Evolutionary conservation across 1,139 yeast genomes (phyloP).

Genomic region (Hemisphaericaspora xylofermentans): DNA sequence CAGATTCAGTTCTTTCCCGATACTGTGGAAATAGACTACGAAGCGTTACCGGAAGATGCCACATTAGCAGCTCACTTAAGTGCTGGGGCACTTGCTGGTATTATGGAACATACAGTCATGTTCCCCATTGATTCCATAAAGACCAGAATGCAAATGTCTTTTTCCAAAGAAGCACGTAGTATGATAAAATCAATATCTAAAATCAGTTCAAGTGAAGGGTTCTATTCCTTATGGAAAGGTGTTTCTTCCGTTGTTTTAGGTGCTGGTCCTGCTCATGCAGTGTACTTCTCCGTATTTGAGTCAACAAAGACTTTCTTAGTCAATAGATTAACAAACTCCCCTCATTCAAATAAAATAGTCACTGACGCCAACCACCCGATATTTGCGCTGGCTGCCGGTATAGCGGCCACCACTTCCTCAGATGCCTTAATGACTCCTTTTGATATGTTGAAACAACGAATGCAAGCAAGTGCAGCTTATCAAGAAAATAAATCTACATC

Average conservation of each 20-base stretch:
- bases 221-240: conserved; percentile 89
- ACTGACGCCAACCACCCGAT: conserved; percentile 74
- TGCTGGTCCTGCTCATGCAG: conserved; percentile 99
- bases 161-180: conserved; percentile 34
- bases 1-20: conserved; percentile 21
- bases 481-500: conserved; percentile 17
- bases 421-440: conserved; percentile 98
- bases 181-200: conserved; percentile 63
- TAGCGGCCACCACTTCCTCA: conserved; percentile 89
- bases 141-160: conserved; percentile 89
- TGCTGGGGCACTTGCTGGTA: conserved; percentile 98
- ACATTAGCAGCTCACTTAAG: conserved; percentile 75
- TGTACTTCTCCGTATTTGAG: conserved; percentile 95
- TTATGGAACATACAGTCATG: conserved; percentile 97
- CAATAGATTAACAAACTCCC: conserved; percentile 35
- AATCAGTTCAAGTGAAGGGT: conserved; percentile 88
- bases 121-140: conserved; percentile 93
- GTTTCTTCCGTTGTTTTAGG: conserved; percentile 90
- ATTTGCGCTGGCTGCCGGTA: conserved; percentile 85
- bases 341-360: conserved; percentile 38
- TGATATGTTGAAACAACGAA: conserved; percentile 84
- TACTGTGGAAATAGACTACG: conserved; percentile 71
- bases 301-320: conserved; percentile 65
- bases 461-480: conserved; percentile 35
- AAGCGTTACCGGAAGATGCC: conserved; percentile 86